Base-by-base conservation (phyloP, 352 stramenopile species). In the Globisporangium middletonii region DNA sequence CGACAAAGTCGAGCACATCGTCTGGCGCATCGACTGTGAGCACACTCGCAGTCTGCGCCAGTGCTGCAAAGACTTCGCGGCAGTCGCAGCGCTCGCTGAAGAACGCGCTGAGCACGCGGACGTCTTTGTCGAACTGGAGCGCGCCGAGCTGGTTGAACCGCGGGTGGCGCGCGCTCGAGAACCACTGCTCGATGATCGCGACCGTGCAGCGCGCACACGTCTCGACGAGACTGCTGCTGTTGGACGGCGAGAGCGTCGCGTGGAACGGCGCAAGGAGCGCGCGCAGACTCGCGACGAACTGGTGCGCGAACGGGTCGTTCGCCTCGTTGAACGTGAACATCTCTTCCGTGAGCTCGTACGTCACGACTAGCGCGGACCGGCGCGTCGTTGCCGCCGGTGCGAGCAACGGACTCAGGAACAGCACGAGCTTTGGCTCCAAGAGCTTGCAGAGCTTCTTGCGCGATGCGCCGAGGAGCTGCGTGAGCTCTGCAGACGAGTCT, bases 311-410 rank as follows among this genome's bases (percentile, higher is more conserved):
- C 50, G 86, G 86, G 42, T 95, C 86, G 63, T 95, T 95, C 38
- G 82, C 86, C 58, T 95, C 86, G 59, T 95, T 94, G 41, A 86
- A 76, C 42, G 83, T 93, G 65, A 89, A 95, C 77, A 86, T 80
- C n/a, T 83, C 69, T 54, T 95, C 86, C 4, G 71, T 91, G 18
- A 95, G 76, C 60, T 94, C 83, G 62, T 90, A 95, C 19, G 73
- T 73, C n/a, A 92, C 79, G 4, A 59, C 56, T 4, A 52, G 50
- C 4, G 63, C 64, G 33, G 82, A 84, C 12, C 61, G 56, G 0
- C 43, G 57, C 8, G 63, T 65, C 33, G 84, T 83, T 12, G 79
- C 72, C 2, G 62, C 68, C 0, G 68, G 58, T 19, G 72, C 67
- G 16, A 95, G 57, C 44, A 95, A 63, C 26, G 59, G 71, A 37